phyloP scores from a whole-genome alignment of 148 eudicot genomes.

The Bassia scoparia region DNA sequence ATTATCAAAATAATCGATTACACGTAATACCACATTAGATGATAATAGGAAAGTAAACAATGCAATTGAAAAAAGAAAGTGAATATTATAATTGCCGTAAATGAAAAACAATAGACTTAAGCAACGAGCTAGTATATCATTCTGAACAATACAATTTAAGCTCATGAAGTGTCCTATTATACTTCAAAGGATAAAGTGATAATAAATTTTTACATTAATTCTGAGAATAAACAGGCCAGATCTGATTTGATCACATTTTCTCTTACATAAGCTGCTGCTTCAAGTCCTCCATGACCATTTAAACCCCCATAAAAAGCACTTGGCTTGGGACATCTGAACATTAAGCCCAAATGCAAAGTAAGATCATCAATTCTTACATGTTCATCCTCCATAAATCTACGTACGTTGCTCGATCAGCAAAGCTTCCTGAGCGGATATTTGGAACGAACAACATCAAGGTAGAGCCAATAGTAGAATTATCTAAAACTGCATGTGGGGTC shows the following conservation, averaged over 20 bases:
- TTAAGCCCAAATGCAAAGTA: conserved; percentile 47
- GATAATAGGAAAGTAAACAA: no score
- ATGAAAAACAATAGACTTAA: no score
- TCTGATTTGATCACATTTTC: conserved; percentile 42
- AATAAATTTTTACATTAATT: no score
- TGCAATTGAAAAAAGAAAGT: no score
- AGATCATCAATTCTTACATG: conserved; percentile 77
- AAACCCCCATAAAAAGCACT: conserved; percentile 85
- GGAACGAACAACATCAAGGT: conserved; percentile 49
- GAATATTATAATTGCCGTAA: no score
- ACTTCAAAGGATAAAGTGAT: no score
- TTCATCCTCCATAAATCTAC: conserved; percentile 84
- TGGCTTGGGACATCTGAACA: conserved; percentile 54
- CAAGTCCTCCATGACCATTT: conserved; percentile 95
- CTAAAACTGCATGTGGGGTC: conserved; percentile 45
- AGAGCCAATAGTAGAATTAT: conserved; percentile 25
- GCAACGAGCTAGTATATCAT: no score
- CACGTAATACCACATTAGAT: no score
- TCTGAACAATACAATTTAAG: no score
- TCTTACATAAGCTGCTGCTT: conserved; percentile 68
- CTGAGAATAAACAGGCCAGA: no score
- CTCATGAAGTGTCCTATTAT: no score
- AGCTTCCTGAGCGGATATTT: conserved; percentile 71
- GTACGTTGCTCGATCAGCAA: conserved; percentile 76
- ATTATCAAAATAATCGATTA: no score